These are phyloP conservation scores for Aspergillus viridinutans DNA, from an alignment of 2,329 filamentous ascomycete genomes.

Conservation along the genomic window DNA sequence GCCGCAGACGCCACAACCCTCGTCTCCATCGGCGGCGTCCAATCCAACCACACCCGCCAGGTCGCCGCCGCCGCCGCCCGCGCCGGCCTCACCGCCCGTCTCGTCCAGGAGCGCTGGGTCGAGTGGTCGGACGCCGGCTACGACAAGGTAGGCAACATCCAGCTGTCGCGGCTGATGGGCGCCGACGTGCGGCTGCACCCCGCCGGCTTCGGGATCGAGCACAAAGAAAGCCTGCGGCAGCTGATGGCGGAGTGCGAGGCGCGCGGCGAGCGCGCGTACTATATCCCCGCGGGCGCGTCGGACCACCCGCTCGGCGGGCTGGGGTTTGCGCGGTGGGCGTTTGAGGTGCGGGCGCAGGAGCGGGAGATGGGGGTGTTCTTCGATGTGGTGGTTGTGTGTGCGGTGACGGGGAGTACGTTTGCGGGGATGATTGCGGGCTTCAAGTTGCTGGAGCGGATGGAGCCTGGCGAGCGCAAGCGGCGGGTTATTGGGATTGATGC, in stretches of 20 bases:
- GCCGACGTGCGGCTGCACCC: conserved; percentile 60
- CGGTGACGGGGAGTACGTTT: conserved; percentile 66
- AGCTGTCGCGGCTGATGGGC: conserved; percentile 64
- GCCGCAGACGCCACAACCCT: conserved; percentile 57
- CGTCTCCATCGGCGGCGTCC: conserved; percentile 63
- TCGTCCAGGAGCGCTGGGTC: conserved; percentile 68
- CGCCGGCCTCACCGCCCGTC: conserved; percentile 47
- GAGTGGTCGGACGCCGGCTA: conserved; percentile 58
- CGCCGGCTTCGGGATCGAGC: conserved; percentile 63
- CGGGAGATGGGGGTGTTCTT: conserved; percentile 59
- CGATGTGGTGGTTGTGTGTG: conserved; percentile 64
- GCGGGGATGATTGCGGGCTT: conserved; percentile 71
- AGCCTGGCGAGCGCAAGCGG: conserved; percentile 38
- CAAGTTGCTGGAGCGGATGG: conserved; percentile 56
- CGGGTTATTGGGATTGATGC: conserved; percentile 66
- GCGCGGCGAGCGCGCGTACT: conserved; percentile 61
- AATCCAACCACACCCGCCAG: conserved; percentile 67
- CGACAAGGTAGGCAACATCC: conserved; percentile 65
- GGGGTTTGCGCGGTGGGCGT: conserved; percentile 67
- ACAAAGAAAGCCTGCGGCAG: conserved; percentile 57
- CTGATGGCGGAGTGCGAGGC: conserved; percentile 52
- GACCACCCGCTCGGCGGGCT: conserved; percentile 67
- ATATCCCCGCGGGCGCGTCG: conserved; percentile 67
- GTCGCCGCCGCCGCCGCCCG: conserved; percentile 60
- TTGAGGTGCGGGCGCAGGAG: conserved; percentile 65